A percentile compares a stretch with the other conserved stretches of the same genome.
Conservation (phyloP, 2,329 filamentous ascomycete genomes). For the Aspergillus oerlinghausenensis region DNA sequence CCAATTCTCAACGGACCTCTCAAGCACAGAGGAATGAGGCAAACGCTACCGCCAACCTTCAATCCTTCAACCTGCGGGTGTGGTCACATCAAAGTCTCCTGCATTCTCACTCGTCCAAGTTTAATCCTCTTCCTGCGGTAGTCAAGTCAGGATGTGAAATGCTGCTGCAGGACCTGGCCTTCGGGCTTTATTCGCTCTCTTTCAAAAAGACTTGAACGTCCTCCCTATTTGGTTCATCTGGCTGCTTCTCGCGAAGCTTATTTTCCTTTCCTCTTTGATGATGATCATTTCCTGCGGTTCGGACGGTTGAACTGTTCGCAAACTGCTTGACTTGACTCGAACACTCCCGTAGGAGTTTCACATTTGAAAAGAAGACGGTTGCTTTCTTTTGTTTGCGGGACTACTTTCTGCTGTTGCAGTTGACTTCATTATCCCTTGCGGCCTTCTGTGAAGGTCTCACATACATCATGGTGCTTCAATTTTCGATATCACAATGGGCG, state of each 20-base stretch:
- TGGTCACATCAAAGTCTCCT: conserved; percentile 26
- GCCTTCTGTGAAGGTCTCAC: neutral
- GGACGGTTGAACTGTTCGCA: neutral
- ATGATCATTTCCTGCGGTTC: conserved; percentile 9
- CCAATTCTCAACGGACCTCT: conserved; percentile 1
- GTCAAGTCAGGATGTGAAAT: conserved; percentile 6
- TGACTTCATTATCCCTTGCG: neutral
- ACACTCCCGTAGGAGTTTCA: neutral
- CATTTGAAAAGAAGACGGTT: neutral
- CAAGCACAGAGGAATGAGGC: neutral
- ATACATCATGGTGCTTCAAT: conserved; percentile 23
- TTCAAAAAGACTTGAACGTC: conserved; percentile 30
- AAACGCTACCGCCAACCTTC: neutral
- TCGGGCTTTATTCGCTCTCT: conserved; percentile 13
- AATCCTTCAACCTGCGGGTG: conserved; percentile 19
- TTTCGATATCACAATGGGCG: conserved; percentile 26
- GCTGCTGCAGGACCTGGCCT: conserved; percentile 11
- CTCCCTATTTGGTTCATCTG: conserved; percentile 13
- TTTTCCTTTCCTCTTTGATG: conserved; percentile 10
- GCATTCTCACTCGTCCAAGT: conserved; percentile 24
- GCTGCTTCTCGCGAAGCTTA: conserved; percentile 16
- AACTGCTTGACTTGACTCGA: conserved; percentile 2
- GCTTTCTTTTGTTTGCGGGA: conserved; percentile 2
- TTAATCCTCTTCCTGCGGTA: conserved; percentile 8
- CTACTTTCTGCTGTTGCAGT: neutral